Evolutionary conservation across 2,329 filamentous ascomycete species (phyloP).

Genomic region (Aspergillus amoenus): DNA sequence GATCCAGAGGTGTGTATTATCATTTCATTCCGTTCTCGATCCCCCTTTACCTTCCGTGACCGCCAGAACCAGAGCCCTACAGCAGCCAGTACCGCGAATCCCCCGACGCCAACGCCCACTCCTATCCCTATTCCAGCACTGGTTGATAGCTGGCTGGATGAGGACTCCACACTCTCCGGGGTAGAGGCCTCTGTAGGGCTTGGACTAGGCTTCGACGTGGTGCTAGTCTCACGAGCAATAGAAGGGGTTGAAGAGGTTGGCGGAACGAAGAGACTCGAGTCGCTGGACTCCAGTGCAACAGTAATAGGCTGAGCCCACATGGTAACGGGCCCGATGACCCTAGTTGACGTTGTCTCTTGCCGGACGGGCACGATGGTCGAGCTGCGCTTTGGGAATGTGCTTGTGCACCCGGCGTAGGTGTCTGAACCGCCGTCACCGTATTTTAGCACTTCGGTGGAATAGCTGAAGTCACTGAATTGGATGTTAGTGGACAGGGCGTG

Average conservation of each 20-base stretch:
- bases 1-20: neutral
- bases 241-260: neutral
- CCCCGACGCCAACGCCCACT: neutral
- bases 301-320: slow-evolving; percentile 28
- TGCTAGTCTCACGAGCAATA: neutral
- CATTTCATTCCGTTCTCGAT: neutral
- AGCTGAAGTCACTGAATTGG: slow-evolving; percentile 4
- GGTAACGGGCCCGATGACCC: slow-evolving; percentile 24
- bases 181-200: neutral
- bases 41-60: neutral
- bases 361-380: slow-evolving; percentile 3
- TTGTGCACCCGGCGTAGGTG: slow-evolving; percentile 17
- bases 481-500: neutral
- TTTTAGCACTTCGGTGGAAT: neutral
- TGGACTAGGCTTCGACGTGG: neutral
- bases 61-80: slow-evolving; percentile 1
- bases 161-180: neutral
- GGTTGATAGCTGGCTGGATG: neutral
- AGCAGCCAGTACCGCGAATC: neutral
- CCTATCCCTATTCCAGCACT: neutral
- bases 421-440: neutral
- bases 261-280: neutral
- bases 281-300: neutral
- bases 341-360: slow-evolving; percentile 7
- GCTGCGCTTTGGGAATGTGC: slow-evolving; percentile 8